Base-by-base conservation (phyloP, 805 yeast genomes). In the Sugiyamaella lignohabitans region DNA sequence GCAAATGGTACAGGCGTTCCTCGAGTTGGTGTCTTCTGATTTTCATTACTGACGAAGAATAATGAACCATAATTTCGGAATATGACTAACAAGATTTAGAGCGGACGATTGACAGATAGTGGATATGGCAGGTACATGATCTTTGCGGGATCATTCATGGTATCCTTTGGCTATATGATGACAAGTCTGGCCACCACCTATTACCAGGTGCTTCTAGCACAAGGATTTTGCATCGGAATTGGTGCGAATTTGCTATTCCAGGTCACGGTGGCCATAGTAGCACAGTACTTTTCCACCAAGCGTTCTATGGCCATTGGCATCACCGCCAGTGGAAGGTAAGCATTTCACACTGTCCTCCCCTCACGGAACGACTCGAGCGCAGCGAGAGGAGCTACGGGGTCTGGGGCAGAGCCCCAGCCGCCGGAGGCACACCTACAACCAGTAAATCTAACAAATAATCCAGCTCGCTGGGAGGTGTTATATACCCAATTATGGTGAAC, bases 191-290 rank as follows among this genome's bases (percentile, higher is more conserved):
- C 76, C 38, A 60, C 61, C 2, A 58, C 65, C 6, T 65, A 73
- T 14, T 74, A 70, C 54, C 83, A 79, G 48, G 71, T 79, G 47
- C 65, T 80, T 30, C 58, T 79, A 11, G 68, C 76, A 5, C 78
- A 75, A 59, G 75, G 82, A 23, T 55, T 75, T 14, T 71, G 76
- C 5, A 58, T 70, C 38, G 78, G 79, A 0, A 43, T 73, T 1
- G 77, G 76, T 1, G 57, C 68, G 2, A 64, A 72, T 1, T 48
- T 74, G 47, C 58, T 70, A 19, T 71, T 74, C 62, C 59, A 70
- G 2, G 69, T 78, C 3, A 59, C 74, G 40, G 60, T 76, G 23
- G 69, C 76, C 3, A 62, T 69, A 4, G 60, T 73, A 8, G 61
- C 76, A 0, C 74, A 72, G 30, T 74, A 74, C 66, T 76, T 75